Evolutionary conservation across 106 monocot genomes (phyloP).

Genomic region (Dioscorea dumetorum): DNA sequence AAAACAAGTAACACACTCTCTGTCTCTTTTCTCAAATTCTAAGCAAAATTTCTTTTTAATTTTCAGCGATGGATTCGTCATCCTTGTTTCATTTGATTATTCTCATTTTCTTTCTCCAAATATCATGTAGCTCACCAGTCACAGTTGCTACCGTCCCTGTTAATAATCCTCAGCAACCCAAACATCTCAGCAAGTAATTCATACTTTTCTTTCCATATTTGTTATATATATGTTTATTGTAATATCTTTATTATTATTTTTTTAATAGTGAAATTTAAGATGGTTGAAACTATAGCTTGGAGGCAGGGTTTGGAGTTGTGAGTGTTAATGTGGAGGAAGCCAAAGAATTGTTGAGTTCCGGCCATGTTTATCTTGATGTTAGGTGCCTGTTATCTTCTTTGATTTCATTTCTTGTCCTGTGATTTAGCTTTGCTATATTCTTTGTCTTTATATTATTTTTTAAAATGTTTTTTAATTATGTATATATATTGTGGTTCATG

Average conservation of each 20-base stretch:
- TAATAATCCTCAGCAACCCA: too few species aligned
- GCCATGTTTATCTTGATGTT: slow-evolving; percentile 67
- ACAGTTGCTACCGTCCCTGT: too few species aligned
- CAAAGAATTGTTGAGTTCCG: slow-evolving; percentile 36
- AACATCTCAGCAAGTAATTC: too few species aligned
- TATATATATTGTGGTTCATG: not conserved
- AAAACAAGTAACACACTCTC: not conserved
- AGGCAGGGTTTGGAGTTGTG: not conserved
- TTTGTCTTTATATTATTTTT: too few species aligned
- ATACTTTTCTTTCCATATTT: too few species aligned
- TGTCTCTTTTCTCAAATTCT: not conserved
- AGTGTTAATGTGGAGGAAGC: slow-evolving; percentile 50
- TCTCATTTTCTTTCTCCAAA: not conserved
- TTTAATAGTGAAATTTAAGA: not conserved
- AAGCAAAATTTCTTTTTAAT: not conserved
- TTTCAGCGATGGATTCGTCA: not conserved
- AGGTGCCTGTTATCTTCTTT: slow-evolving; percentile 30
- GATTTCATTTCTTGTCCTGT: not conserved
- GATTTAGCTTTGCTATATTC: too few species aligned
- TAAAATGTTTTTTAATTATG: not conserved
- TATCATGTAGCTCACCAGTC: too few species aligned
- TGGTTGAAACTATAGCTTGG: slow-evolving; percentile 6
- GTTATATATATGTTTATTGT: too few species aligned
- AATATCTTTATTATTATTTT: too few species aligned
- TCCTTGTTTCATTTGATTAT: not conserved